phyloP scores from a whole-genome alignment of 2,329 filamentous ascomycete species.

The Claviceps purpurea region DNA sequence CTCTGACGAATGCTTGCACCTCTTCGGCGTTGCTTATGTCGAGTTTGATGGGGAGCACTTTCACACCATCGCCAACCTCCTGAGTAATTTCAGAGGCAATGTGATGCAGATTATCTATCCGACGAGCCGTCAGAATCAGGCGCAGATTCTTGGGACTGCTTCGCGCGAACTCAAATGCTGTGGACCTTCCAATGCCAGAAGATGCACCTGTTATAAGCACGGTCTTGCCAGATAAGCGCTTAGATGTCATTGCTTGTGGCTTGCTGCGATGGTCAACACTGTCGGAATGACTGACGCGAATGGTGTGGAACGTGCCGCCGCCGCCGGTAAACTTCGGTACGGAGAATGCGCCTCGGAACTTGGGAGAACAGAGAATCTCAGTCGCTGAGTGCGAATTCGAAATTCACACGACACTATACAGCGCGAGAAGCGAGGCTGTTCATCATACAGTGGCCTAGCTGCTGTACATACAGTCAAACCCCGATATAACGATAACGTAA shows the following conservation, averaged over 20 bases:
- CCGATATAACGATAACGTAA: no score
- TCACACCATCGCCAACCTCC: conserved; percentile 66
- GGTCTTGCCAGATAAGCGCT: conserved; percentile 87
- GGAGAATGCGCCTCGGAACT: no score
- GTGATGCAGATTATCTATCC: conserved; percentile 64
- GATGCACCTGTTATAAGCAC: conserved; percentile 84
- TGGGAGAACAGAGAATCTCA: background rate
- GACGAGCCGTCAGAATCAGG: conserved; percentile 78
- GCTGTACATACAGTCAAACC: no score
- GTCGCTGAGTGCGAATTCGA: background rate
- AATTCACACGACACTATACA: background rate
- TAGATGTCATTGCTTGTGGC: conserved; percentile 26
- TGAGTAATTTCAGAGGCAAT: conserved; percentile 62
- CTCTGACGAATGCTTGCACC: conserved; percentile 56
- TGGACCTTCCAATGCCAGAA: conserved; percentile 75
- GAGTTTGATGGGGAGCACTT: conserved; percentile 70
- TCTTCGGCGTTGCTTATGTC: conserved; percentile 75
- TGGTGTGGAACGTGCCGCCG: background rate
- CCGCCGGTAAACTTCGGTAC: no score
- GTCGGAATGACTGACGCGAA: background rate
- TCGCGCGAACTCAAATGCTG: conserved; percentile 84
- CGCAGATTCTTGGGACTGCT: conserved; percentile 68
- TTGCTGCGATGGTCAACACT: background rate
- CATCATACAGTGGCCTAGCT: no score
- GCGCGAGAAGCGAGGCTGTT: no score